Evolutionary conservation across 2,329 filamentous ascomycete genomes (phyloP), one percentile per base, ranked within the genome.

Genomic region (Fusarium redolens): DNA sequence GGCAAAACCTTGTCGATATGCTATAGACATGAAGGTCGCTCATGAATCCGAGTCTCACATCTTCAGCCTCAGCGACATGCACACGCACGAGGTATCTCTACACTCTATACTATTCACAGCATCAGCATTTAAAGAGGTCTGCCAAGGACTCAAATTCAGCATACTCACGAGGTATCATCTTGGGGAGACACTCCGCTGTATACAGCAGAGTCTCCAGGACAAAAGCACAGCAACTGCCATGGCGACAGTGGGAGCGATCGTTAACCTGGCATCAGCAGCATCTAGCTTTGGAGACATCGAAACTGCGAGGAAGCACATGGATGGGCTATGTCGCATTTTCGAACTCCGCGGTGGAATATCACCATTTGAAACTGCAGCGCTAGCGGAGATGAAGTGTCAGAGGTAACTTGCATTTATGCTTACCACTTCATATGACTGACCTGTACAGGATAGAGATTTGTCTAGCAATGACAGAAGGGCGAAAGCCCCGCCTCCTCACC

Each of bases 341-440:
- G 50, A 52, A 28, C 33, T 52, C 1, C 17, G 50, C 28, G 50
- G 50, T 15, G 50, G 33, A 1, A 9, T 28, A 13, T 38, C 50
- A 7, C 33, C 50, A 8, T 28, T n/a, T 28, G 33, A 10, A 4
- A 52, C 22, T 20, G 50, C 50, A 12, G 13, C 10, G 4, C 5
- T 52, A 3, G 22, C 22, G 3, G 50, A 38, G 13, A 52, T 52
- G 50, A 52, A 52, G 9, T 52, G 33, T 3, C 50, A 52, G 15
- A 52, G 33, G 50, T 52, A 25, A 25, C 4, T 1, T 8, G 3
- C 0, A 3, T 9, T 5, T 4, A 8, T 4, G 0, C 14, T 20
- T 1, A 4, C 0, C 2, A 4, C 4, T 25, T 18, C 6, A 9
- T 28, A 2, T 12, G 7, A 1, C 33, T 52, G 2, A 38, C 18